Conservation (phyloP, 73 alveolate species). For the Uronychia binucleata region DNA sequence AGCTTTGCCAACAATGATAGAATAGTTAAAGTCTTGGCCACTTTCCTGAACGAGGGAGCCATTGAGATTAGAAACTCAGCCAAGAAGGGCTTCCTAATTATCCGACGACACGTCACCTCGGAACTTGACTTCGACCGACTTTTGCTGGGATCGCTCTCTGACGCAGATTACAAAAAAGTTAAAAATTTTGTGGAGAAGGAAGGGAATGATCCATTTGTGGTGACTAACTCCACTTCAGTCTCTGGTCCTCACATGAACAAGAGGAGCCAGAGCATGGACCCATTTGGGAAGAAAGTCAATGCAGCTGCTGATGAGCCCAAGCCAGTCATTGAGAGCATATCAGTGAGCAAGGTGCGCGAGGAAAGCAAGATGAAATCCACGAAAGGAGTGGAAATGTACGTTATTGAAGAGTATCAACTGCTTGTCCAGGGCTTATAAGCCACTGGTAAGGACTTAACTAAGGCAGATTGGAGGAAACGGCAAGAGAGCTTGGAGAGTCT, state of each 20-base stretch:
- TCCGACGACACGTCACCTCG: constrained; percentile 1
- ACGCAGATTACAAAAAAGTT: constrained; percentile 21
- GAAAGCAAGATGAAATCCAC: not conserved
- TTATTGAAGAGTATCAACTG: not conserved
- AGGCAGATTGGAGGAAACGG: constrained; percentile 23
- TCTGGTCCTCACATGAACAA: not conserved
- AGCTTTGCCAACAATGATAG: constrained; percentile 28
- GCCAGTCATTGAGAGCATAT: too few species aligned
- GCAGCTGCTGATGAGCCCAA: not conserved
- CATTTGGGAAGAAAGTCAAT: not conserved
- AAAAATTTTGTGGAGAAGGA: constrained; percentile 26
- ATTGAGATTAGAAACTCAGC: constrained; percentile 65
- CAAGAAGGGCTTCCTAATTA: constrained; percentile 40
- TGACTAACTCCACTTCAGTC: not conserved
- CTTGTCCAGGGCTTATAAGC: not conserved
- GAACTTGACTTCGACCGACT: constrained; percentile 22
- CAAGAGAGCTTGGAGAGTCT: constrained; percentile 5
- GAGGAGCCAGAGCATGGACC: not conserved
- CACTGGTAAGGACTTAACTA: not conserved
- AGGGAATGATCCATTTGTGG: constrained; percentile 2
- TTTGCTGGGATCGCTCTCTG: constrained; percentile 13
- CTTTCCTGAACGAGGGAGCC: constrained; percentile 63
- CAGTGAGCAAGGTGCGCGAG: not conserved
- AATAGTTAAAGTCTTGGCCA: constrained; percentile 18
- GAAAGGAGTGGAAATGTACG: not conserved